These are phyloP conservation scores for Lepidium aucheri DNA, from an alignment of 345 rosid genomes.

Conservation along the genomic window DNA sequence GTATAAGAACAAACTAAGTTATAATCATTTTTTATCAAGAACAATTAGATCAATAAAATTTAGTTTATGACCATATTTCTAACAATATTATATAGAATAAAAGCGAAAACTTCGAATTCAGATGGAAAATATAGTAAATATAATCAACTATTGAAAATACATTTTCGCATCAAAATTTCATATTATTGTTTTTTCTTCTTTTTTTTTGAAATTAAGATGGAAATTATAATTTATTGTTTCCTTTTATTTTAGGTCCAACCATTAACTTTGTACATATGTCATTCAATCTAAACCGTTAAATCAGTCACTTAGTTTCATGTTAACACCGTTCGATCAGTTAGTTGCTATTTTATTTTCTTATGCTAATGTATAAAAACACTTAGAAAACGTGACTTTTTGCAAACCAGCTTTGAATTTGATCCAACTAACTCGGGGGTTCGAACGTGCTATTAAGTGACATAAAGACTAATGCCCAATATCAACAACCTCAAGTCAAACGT, in stretches of 20 bases:
- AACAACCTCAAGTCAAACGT: neutral
- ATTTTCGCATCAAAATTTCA: no score
- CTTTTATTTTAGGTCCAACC: neutral
- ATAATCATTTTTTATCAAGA: no score
- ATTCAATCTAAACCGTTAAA: neutral
- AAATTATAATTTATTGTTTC: neutral
- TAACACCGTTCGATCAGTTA: neutral
- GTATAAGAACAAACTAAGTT: no score
- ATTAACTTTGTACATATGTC: neutral
- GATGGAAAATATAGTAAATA: no score
- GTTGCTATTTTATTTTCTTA: neutral
- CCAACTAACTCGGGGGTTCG: neutral
- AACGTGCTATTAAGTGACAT: neutral
- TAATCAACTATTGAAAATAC: no score
- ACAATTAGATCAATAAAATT: no score
- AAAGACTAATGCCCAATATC: neutral
- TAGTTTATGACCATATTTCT: no score
- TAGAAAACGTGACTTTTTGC: neutral
- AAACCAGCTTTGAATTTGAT: neutral
- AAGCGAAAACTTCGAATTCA: no score
- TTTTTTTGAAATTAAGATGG: no score
- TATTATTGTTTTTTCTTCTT: no score
- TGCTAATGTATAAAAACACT: neutral
- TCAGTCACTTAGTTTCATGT: neutral
- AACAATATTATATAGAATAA: no score